A percentile compares a stretch with the other conserved stretches of the same genome.
Conservation (phyloP, 345 rosid species). For the Citrus medica region DNA sequence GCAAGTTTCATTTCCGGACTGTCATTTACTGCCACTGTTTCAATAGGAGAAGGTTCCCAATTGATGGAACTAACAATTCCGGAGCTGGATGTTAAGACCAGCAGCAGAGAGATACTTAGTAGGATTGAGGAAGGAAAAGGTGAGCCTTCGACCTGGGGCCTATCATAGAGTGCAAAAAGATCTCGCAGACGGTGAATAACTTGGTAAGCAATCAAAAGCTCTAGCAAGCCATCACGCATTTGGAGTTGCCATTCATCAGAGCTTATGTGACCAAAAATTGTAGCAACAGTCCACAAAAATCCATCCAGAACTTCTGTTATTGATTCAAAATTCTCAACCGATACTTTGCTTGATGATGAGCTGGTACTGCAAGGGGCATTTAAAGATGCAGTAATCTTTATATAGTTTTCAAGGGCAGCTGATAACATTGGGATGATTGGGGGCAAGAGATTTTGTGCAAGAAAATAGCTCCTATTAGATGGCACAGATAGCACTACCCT, state of each 20-base stretch:
- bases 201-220: slow-evolving; percentile 66
- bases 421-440: slow-evolving; percentile 75
- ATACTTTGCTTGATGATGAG: slow-evolving; percentile 43
- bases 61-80: slow-evolving; percentile 34
- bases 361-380: slow-evolving; percentile 36
- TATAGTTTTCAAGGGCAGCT: slow-evolving; percentile 71
- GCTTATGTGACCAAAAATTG: slow-evolving; percentile 52
- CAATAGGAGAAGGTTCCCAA: slow-evolving; percentile 43
- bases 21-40: slow-evolving; percentile 21
- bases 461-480: slow-evolving; percentile 63
- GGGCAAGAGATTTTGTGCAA: slow-evolving; percentile 73
- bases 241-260: slow-evolving; percentile 57
- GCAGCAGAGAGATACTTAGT: slow-evolving; percentile 58
- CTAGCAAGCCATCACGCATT: slow-evolving; percentile 71
- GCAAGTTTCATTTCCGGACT: slow-evolving; percentile 27
- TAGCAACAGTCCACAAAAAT: slow-evolving; percentile 52
- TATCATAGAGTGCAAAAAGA: slow-evolving; percentile 75
- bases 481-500: slow-evolving; percentile 55
- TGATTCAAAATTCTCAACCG: slow-evolving; percentile 59
- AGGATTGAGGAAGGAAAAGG: slow-evolving; percentile 75
- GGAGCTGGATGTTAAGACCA: slow-evolving; percentile 52
- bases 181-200: slow-evolving; percentile 66
- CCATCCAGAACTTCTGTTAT: slow-evolving; percentile 64
- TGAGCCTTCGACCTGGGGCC: slow-evolving; percentile 81
- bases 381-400: slow-evolving; percentile 69